phyloP scores from a whole-genome alignment of 148 eudicot species.

The Linanthus parryae region DNA sequence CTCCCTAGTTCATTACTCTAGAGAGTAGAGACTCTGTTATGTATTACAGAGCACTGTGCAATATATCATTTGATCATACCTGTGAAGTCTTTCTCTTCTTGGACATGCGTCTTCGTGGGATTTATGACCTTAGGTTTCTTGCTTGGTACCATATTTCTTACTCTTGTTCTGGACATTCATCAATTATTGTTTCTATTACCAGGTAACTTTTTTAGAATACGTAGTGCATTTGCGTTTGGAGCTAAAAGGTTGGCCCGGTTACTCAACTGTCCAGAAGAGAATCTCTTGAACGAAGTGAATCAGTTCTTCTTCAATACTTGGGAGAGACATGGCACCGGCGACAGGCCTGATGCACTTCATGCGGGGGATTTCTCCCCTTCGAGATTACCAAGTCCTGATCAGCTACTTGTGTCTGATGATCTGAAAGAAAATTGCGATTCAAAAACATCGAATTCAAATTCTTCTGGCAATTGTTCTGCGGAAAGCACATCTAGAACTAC shows the following conservation, averaged over 20 bases:
- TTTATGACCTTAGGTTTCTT: no score
- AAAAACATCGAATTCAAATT: slow-evolving; percentile 20
- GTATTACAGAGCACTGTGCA: no score
- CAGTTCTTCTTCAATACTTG: slow-evolving; percentile 84
- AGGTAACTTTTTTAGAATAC: slow-evolving; percentile 91
- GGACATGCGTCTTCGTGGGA: no score
- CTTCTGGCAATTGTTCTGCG: slow-evolving; percentile 28
- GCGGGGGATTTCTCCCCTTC: slow-evolving; percentile 18
- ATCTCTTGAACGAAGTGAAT: slow-evolving; percentile 56
- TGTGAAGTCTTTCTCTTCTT: no score
- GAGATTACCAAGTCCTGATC: slow-evolving; percentile 24
- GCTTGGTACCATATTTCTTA: no score
- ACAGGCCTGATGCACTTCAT: slow-evolving; percentile 73
- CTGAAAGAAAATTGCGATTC: slow-evolving; percentile 16
- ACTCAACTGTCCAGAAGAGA: slow-evolving; percentile 75
- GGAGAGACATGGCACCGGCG: slow-evolving; percentile 91
- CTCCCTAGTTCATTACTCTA: no score
- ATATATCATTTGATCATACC: no score
- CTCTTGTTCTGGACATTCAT: no score
- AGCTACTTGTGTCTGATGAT: slow-evolving; percentile 16
- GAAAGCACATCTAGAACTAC: slow-evolving; percentile 20
- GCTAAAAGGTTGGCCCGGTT: slow-evolving; percentile 75
- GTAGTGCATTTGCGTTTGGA: slow-evolving; percentile 93
- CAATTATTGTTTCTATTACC: slow-evolving; percentile 19
- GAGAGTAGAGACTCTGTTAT: no score